Conservation (phyloP, 1,284 basidiomycete species). For the Fistulina hepatica region DNA sequence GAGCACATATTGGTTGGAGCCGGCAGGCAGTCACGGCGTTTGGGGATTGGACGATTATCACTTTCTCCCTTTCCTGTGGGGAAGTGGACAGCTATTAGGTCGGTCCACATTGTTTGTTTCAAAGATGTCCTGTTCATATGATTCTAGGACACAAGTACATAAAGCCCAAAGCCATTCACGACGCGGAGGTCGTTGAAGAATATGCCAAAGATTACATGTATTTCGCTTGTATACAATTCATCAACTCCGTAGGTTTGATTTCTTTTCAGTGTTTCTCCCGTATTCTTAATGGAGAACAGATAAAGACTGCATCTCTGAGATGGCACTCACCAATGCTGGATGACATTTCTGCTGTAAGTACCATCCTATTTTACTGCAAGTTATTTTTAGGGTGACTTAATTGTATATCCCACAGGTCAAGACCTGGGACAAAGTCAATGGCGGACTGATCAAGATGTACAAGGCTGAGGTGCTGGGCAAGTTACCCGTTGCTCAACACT, state of each 20-base stretch:
- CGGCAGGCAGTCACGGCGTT: constrained; percentile 94
- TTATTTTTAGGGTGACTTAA: too few relatives aligned
- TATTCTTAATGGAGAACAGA: constrained; percentile 41
- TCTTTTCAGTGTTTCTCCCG: neutral
- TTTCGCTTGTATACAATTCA: constrained; percentile 91
- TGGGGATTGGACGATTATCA: constrained; percentile 99
- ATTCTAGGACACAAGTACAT: constrained; percentile 76
- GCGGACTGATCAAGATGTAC: constrained; percentile 99
- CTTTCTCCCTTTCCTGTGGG: constrained; percentile 91
- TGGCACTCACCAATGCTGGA: constrained; percentile 99
- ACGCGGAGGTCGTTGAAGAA: constrained; percentile 87
- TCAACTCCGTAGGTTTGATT: constrained; percentile 69
- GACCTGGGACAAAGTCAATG: constrained; percentile 95
- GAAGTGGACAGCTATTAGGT: constrained; percentile 76
- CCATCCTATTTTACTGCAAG: too few relatives aligned
- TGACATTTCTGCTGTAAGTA: constrained; percentile 94
- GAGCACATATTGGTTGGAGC: constrained; percentile 95
- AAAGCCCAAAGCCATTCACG: constrained; percentile 87
- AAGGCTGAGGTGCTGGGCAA: constrained; percentile 90
- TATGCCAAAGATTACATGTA: constrained; percentile 94
- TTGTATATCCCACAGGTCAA: too few relatives aligned
- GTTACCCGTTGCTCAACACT: constrained; percentile 94
- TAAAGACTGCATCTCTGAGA: constrained; percentile 89
- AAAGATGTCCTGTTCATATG: neutral
- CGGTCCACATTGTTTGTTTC: constrained; percentile 6